Base-by-base conservation (phyloP, 164 flowering plant genomes). In the Dillenia suffruticosa region DNA sequence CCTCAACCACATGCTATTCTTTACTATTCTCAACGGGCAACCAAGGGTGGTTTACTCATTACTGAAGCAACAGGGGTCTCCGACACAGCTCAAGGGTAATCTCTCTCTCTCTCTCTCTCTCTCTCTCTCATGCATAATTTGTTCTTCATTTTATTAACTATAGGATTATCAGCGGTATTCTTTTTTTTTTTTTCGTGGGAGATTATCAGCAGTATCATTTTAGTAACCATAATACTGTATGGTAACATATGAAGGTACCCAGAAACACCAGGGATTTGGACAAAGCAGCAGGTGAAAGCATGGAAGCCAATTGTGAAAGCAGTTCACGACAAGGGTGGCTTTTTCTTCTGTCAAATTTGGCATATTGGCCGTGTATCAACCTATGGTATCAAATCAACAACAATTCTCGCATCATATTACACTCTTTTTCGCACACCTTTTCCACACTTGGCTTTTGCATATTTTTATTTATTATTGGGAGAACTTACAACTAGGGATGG, bases 291-390 rank as follows among this genome's bases (percentile, higher is more conserved):
- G 55, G 81, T 82, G 7, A 78, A 80, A 50, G 87, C 81, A 10
- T 82, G 87, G 84, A 82, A 76, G 55, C 84, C 87, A 13, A 74
- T 82, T 55, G 83, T 78, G 2, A 55, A 80, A 17, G 87, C 76
- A 50, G 84, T 82, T 46, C 84, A 82, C 69, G 78, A 62, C 2
- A 82, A 82, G 63, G 82, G 84, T 26, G 84, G 73, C n/a, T 24
- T 69, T 51, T 76, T 82, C 73, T 80, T 80, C 50, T 78, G 82
- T 57, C 87, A 80, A 59, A 66, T 82, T 63, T 80, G 82, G 82
- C 84, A 82, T 53, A 66, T 24, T 0, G 87, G 87, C 0, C 64
- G 87, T 46, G 81, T 73, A 44, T 78, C 87, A 12, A 66, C 60
- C 47, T 14, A 14, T 6, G 76, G 77, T 71, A 71, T 40, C 14